These are phyloP conservation scores for Carnegiea gigantea DNA, from an alignment of 179 eudicot genomes.

Conservation along the genomic window DNA sequence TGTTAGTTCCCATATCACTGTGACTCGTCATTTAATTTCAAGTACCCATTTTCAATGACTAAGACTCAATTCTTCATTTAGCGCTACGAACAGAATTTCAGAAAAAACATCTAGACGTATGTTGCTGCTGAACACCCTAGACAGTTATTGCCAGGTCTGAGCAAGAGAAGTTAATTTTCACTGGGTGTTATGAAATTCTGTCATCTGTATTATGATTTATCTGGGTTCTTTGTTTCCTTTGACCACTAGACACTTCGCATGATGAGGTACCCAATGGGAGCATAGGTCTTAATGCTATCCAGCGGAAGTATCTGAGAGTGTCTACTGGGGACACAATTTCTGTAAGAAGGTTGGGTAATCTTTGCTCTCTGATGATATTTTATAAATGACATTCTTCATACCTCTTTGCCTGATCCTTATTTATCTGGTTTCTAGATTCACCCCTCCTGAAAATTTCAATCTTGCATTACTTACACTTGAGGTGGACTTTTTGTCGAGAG, in stretches of 20 bases:
- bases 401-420: constrained; percentile 9
- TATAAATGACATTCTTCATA: background rate
- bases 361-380: constrained; percentile 1
- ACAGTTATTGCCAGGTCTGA: background rate
- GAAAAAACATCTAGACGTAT: no score
- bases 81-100: no score
- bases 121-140: background rate
- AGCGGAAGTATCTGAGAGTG: constrained; percentile 71
- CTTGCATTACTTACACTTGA: constrained; percentile 83
- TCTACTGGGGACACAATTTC: constrained; percentile 64
- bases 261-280: constrained; percentile 46
- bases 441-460: constrained; percentile 70
- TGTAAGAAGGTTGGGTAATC: constrained; percentile 53
- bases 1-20: no score
- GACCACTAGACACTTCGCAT: constrained; percentile 41
- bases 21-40: no score
- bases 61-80: no score
- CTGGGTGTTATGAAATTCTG: background rate
- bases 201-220: background rate
- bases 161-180: background rate
- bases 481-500: constrained; percentile 74
- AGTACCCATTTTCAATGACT: no score
- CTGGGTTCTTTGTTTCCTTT: constrained; percentile 32
- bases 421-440: constrained; percentile 42
- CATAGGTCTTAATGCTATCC: constrained; percentile 58